Evolutionary conservation across 2,329 filamentous ascomycete species (phyloP).

Genomic region (Diplodia seriata): DNA sequence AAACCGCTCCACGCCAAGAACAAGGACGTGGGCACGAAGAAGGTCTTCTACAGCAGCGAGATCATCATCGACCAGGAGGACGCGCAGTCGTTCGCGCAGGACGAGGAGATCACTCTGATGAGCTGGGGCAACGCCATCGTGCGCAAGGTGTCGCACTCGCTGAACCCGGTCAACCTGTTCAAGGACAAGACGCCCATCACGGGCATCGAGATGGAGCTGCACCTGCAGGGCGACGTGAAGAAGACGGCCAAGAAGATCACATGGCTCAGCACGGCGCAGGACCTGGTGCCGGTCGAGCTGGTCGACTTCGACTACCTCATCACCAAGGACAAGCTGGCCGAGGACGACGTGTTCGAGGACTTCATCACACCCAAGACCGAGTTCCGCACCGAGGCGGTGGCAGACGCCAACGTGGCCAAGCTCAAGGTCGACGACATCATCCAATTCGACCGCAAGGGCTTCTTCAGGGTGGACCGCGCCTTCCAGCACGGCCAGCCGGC

Average conservation of each 20-base stretch:
- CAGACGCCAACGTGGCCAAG: constrained; percentile 78
- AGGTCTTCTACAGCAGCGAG: constrained; percentile 77
- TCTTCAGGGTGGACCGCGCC: constrained; percentile 80
- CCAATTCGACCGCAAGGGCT: constrained; percentile 93
- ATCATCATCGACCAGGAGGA: constrained; percentile 88
- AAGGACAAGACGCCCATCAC: constrained; percentile 66
- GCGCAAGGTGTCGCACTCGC: constrained; percentile 65
- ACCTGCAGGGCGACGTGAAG: constrained; percentile 92
- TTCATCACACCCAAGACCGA: constrained; percentile 80
- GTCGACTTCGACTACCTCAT: constrained; percentile 96
- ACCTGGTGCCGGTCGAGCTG: constrained; percentile 80
- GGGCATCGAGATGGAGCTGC: constrained; percentile 79
- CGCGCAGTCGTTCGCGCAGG: constrained; percentile 77
- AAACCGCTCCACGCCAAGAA: constrained; percentile 93
- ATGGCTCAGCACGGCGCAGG: constrained; percentile 82
- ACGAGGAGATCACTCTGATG: constrained; percentile 96
- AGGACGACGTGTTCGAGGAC: constrained; percentile 84
- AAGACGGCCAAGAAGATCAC: constrained; percentile 96
- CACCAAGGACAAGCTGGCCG: constrained; percentile 91
- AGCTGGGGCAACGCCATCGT: constrained; percentile 93
- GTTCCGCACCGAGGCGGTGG: constrained; percentile 74
- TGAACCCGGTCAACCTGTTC: constrained; percentile 55
- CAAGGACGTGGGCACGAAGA: constrained; percentile 81
- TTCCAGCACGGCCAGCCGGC: constrained; percentile 65
- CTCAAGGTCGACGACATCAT: constrained; percentile 90